Evolutionary conservation across 495 filamentous ascomycete genomes (phyloP).

Genomic region (Aspergillus kassunensis): DNA sequence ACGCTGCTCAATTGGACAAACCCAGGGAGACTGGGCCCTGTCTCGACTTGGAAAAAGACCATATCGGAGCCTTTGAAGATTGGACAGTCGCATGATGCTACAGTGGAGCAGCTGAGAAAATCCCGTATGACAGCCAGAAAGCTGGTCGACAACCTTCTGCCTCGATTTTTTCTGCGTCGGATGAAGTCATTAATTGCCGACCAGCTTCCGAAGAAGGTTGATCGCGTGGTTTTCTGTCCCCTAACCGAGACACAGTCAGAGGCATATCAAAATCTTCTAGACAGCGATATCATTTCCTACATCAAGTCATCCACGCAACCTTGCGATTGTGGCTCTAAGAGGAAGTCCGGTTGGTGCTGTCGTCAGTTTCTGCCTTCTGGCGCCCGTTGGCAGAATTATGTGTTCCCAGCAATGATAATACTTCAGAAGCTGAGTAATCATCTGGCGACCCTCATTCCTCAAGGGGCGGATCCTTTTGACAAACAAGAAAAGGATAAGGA

Average conservation of each 20-base stretch:
- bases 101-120: slow-evolving; percentile 70
- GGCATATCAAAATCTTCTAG: slow-evolving; percentile 79
- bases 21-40: slow-evolving; percentile 77
- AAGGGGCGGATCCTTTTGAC: slow-evolving; percentile 60
- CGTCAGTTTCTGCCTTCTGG: slow-evolving; percentile 53
- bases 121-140: slow-evolving; percentile 80
- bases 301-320: slow-evolving; percentile 62
- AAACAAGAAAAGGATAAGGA: slow-evolving; percentile 78
- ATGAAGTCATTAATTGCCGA: slow-evolving; percentile 92
- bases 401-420: slow-evolving; percentile 80
- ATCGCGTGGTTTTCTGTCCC: slow-evolving; percentile 92
- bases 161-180: slow-evolving; percentile 85
- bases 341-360: slow-evolving; percentile 83
- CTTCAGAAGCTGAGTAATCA: slow-evolving; percentile 91
- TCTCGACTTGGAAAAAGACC: slow-evolving; percentile 69
- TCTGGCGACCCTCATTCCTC: slow-evolving; percentile 81
- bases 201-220: slow-evolving; percentile 93
- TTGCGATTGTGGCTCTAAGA: slow-evolving; percentile 68
- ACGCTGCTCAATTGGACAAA: slow-evolving; percentile 96
- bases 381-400: slow-evolving; percentile 66
- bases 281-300: slow-evolving; percentile 63
- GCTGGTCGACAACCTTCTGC: slow-evolving; percentile 82
- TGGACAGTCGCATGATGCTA: slow-evolving; percentile 94
- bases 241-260: slow-evolving; percentile 77
- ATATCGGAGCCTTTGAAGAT: slow-evolving; percentile 77